Evolutionary conservation across 495 filamentous ascomycete species (phyloP).

Genomic region (Neurospora sp.): DNA sequence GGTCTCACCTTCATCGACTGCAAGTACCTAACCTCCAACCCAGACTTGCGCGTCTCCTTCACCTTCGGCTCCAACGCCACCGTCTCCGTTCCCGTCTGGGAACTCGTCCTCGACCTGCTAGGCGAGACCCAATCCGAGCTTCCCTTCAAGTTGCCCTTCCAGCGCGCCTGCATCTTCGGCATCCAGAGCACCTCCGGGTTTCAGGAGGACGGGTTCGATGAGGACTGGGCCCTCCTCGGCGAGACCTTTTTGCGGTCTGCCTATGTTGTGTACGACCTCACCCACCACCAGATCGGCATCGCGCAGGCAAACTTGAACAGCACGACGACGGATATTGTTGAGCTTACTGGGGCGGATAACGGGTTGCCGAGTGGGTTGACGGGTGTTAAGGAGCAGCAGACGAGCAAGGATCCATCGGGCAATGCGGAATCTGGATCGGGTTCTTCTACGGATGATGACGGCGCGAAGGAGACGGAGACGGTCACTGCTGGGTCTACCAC

Average conservation of each 20-base stretch:
- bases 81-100: conserved; percentile 60
- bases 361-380: conserved; percentile 27
- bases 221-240: conserved; percentile 40
- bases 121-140: conserved; percentile 10
- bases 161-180: conserved; percentile 32
- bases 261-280: conserved; percentile 88
- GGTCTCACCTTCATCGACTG: conserved; percentile 39
- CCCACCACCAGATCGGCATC: conserved; percentile 72
- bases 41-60: conserved; percentile 50
- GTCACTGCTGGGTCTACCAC: background rate
- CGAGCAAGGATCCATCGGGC: background rate
- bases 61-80: conserved; percentile 40
- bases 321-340: conserved; percentile 38
- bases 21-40: conserved; percentile 43
- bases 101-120: conserved; percentile 58
- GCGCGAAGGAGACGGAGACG: background rate
- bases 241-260: conserved; percentile 89
- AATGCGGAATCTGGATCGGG: background rate
- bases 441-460: background rate
- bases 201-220: conserved; percentile 8
- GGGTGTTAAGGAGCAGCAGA: conserved; percentile 25
- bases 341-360: conserved; percentile 25
- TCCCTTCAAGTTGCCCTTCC: conserved; percentile 18
- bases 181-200: conserved; percentile 26
- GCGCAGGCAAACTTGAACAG: conserved; percentile 81